Percentiles rank a stretch among this genome's conserved stretches.
These are phyloP conservation scores for Metarhizium album DNA, from an alignment of 2,329 filamentous ascomycete species.

Conservation along the genomic window DNA sequence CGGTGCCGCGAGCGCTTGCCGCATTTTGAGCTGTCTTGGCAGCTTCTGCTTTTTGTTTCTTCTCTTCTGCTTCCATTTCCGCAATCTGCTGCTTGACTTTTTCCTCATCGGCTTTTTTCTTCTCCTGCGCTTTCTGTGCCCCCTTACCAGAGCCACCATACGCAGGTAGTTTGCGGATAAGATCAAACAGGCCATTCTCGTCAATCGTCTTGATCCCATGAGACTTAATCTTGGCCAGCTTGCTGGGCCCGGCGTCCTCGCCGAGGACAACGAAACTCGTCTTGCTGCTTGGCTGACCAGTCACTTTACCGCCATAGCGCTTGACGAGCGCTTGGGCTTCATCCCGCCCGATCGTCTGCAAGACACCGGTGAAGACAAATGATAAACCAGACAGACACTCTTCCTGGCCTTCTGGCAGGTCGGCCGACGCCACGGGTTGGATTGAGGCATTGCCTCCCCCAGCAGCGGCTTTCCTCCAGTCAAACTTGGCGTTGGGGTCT, in stretches of 20 bases:
- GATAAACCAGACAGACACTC: constrained; percentile 83
- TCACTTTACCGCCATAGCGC: constrained; percentile 87
- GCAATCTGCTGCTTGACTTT: constrained; percentile 71
- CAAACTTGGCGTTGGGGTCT: constrained; percentile 63
- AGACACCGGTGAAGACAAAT: constrained; percentile 90
- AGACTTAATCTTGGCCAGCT: constrained; percentile 74
- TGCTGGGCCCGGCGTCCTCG: constrained; percentile 83
- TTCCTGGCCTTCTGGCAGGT: constrained; percentile 72
- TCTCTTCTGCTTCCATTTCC: constrained; percentile 79
- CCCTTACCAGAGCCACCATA: constrained; percentile 83
- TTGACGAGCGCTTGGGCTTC: constrained; percentile 83
- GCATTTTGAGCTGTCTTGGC: constrained; percentile 37
- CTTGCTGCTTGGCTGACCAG: constrained; percentile 74
- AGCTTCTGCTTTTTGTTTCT: constrained; percentile 41
- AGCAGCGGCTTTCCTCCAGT: constrained; percentile 55
- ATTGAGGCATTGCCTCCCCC: constrained; percentile 48
- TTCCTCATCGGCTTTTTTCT: constrained; percentile 73
- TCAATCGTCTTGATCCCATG: constrained; percentile 83
- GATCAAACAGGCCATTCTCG: constrained; percentile 79
- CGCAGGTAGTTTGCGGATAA: constrained; percentile 71
- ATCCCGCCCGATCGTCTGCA: constrained; percentile 70
- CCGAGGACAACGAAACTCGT: constrained; percentile 91
- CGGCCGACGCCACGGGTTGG: constrained; percentile 52
- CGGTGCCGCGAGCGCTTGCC: constrained; percentile 19
- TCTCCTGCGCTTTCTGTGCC: constrained; percentile 74